phyloP scores from a whole-genome alignment of 2,329 filamentous ascomycete genomes.

The Talaromyces sp. region DNA sequence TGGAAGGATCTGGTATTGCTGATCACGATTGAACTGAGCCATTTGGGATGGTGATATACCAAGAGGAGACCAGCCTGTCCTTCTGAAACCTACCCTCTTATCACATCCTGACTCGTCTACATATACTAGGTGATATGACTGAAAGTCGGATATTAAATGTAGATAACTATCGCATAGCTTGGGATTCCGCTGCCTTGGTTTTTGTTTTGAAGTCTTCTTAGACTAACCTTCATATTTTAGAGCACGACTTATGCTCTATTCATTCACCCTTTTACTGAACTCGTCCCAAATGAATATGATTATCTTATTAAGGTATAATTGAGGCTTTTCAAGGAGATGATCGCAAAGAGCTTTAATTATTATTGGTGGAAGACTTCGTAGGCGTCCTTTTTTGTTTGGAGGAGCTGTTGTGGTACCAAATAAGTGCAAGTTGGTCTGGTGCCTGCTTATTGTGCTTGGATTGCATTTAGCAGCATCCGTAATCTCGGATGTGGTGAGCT shows the following conservation, averaged over 20 bases:
- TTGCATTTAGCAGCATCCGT: constrained; percentile 19
- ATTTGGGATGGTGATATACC: constrained; percentile 31
- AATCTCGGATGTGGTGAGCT: constrained; percentile 18
- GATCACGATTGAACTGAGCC: constrained; percentile 25
- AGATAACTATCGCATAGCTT: constrained; percentile 37
- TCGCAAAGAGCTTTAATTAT: constrained; percentile 34
- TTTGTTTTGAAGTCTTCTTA: constrained; percentile 31
- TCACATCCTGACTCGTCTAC: neutral
- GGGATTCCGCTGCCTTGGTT: constrained; percentile 34
- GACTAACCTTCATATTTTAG: constrained; percentile 30
- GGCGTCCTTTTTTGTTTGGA: constrained; percentile 19
- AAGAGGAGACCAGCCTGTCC: constrained; percentile 38
- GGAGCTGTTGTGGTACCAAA: constrained; percentile 22
- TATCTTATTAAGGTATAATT: constrained; percentile 34
- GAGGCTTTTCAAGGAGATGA: constrained; percentile 33
- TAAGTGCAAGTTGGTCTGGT: constrained; percentile 16
- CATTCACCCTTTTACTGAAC: constrained; percentile 26
- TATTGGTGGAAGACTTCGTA: constrained; percentile 27
- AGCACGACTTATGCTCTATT: constrained; percentile 22
- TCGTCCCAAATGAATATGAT: constrained; percentile 30
- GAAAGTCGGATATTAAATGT: constrained; percentile 30
- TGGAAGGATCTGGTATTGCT: constrained; percentile 33
- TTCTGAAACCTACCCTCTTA: constrained; percentile 28
- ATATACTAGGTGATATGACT: constrained; percentile 3
- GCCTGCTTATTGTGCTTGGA: constrained; percentile 16